Percentiles rank a stretch among this genome's conserved stretches.
Conservation (phyloP, 441 rosid species). For the Aquilaria agallochum region DNA sequence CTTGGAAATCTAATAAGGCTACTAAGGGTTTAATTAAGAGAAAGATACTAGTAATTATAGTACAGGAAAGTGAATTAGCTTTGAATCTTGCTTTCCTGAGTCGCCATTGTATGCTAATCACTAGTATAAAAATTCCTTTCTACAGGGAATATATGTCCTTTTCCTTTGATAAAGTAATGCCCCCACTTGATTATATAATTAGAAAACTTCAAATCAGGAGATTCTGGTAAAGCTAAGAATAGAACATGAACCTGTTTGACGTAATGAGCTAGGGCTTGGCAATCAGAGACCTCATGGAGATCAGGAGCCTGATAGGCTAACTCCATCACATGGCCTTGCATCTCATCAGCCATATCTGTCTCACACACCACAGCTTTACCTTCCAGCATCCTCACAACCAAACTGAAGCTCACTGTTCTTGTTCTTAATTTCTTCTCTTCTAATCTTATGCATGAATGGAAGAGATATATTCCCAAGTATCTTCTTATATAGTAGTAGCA, state of each 20-base stretch:
- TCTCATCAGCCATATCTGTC: slow-evolving; percentile 41
- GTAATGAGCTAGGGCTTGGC: slow-evolving; percentile 41
- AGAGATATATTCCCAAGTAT: too few species aligned
- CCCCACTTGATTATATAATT: too few species aligned
- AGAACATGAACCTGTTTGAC: slow-evolving; percentile 37
- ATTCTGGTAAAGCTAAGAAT: slow-evolving; percentile 11
- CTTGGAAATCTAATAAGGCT: not conserved
- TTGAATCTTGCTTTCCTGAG: slow-evolving; percentile 8
- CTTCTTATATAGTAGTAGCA: too few species aligned
- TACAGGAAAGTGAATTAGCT: slow-evolving; percentile 2
- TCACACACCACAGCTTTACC: slow-evolving; percentile 44
- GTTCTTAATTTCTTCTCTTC: too few species aligned
- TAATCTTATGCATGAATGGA: too few species aligned
- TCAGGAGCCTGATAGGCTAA: slow-evolving; percentile 47
- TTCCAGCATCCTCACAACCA: slow-evolving; percentile 29
- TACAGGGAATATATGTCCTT: not conserved
- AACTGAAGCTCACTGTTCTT: slow-evolving; percentile 1
- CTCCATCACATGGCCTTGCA: slow-evolving; percentile 40
- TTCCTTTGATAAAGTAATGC: not conserved
- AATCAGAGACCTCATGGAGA: slow-evolving; percentile 47
- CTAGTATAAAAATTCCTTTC: too few species aligned
- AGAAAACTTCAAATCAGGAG: not conserved
- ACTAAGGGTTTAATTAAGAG: too few species aligned
- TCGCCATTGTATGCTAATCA: not conserved
- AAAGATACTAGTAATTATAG: too few species aligned